Base-by-base conservation (phyloP, 2,329 filamentous ascomycete species). In the Paraphaeosphaeria minitans region DNA sequence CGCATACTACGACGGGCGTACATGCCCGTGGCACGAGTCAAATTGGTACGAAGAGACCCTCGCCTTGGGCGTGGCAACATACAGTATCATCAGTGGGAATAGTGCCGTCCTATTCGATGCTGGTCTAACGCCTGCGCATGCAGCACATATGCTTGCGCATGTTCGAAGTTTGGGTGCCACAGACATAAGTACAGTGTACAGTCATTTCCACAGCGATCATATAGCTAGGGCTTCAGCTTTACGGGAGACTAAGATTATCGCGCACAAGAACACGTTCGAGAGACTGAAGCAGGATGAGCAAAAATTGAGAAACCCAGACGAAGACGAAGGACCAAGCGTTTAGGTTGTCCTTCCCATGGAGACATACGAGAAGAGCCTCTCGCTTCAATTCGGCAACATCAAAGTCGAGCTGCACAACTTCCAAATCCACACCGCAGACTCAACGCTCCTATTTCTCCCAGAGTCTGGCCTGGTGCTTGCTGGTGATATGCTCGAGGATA, bases 401-500 rank as follows among this genome's bases (percentile, higher is more conserved):
- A 51, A 21, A 35, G 52, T 60, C 41, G 58, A 63, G 39, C 35
- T 63, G 3, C 45, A 42, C 33, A 51, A 60, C 21, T 60, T 63
- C 55, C 51, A 63, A n/a, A 50, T 63, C 19, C 60, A 63, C 27
- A 63, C 57, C 8, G 35, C 50, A 3, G 60, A 63, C 24, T 46
- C 46, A 2, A 60, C 58, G 24, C 37, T 58, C 6, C 35, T 56
- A 19, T 63, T 56, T 27, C 43, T 60, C 16, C 57, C 57, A 14
- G 24, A 56, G 21, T 47, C 55, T 2, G 46, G 49, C 5, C 12
- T 63, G n/a, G 22, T 60, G 3, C 54, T 63, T 16, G 60, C 58
- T n/a, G 60, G 60, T n/a, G 60, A 63, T 33, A 60, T 53, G 33
- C 41, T 63, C 10, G 60, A 63, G 39, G 60, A 63, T 31, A 63